Base-by-base conservation (phyloP, 257 asterid genomes). In the Ajuga chamaepitys region DNA sequence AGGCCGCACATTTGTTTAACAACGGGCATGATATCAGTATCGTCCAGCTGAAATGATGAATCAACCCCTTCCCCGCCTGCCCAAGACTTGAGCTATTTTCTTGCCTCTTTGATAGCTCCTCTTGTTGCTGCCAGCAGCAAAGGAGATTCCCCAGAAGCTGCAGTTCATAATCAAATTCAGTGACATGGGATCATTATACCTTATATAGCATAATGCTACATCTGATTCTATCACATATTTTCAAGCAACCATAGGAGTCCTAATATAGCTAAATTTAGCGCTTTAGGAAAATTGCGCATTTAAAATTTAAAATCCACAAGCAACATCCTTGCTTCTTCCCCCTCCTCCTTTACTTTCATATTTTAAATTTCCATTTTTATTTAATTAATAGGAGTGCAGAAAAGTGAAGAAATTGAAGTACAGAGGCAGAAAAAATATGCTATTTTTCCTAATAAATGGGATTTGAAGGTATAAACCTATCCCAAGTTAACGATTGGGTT, bases 81-180 rank as follows among this genome's bases (percentile, higher is more conserved):
- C 97, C 95, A 87, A 14, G 70, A 35, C 35, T 68, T 73, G 22
- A 81, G 78, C 58, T 89, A 89, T 58, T 71, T 84, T 21, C 95
- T 72, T 7, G 95, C 97, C 60, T 67, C 92, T 46, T 70, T 82
- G 63, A 89, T 78, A 28, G 95, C 97, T 17, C 92, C 91, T 64
- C 89, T 75, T 0, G 87, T 70, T 11, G 74, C 95, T 6, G 97
- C 88, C 77, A 89, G 71, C 62, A 85, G 82, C 71, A 89, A 50
- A 1, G 95, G 95, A 0, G 95, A 95, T 54, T 89, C 97, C 40
- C 97, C 95, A 13, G 87, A 87, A 54, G 97, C 97, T 89, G 76
- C 74, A 71, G n/a, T n/a, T n/a, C 9, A 46, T 24, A 16, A 18
- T 30, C 35, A 17, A n/a, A 37, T 28, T 54, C 22, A 2, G 13